A percentile compares a stretch with the other conserved stretches of the same genome.
Conservation (phyloP, 2,329 filamentous ascomycete species). For the Plectosphaerella cucumerina region DNA sequence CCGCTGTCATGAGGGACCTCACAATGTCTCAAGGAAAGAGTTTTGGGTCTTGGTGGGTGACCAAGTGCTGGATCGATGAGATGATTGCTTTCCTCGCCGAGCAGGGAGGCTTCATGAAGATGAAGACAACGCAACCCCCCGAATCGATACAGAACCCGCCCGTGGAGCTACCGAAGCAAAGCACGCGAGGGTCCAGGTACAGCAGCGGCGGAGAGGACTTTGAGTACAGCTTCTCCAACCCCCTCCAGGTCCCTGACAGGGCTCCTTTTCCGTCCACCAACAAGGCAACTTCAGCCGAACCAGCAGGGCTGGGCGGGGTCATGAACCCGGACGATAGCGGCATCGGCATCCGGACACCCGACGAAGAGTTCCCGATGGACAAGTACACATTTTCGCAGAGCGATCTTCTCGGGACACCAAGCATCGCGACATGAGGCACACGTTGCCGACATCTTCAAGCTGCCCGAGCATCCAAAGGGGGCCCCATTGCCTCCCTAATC, state of each 20-base stretch:
- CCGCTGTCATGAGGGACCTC: slow-evolving; percentile 74
- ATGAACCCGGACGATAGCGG: slow-evolving; percentile 61
- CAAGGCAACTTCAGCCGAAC: slow-evolving; percentile 38
- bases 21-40: slow-evolving; percentile 74
- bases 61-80: slow-evolving; percentile 93
- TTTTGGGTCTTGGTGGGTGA: slow-evolving; percentile 92
- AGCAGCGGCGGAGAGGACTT: slow-evolving; percentile 43
- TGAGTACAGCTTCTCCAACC: slow-evolving; percentile 29
- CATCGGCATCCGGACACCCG: slow-evolving; percentile 66
- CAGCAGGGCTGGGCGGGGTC: slow-evolving; percentile 35
- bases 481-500: too few species aligned
- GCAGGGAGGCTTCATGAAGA: slow-evolving; percentile 80
- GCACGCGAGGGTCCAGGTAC: slow-evolving; percentile 31
- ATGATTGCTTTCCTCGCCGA: slow-evolving; percentile 89
- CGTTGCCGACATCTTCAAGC: neutral
- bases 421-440: slow-evolving; percentile 9
- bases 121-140: slow-evolving; percentile 35
- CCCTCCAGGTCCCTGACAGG: slow-evolving; percentile 43
- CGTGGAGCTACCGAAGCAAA: slow-evolving; percentile 28
- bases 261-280: slow-evolving; percentile 45
- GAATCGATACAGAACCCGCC: slow-evolving; percentile 27
- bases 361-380: slow-evolving; percentile 59
- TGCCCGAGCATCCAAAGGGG: too few species aligned
- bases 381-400: slow-evolving; percentile 47
- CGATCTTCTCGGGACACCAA: slow-evolving; percentile 23